Evolutionary conservation across 768 basidiomycete genomes (phyloP).

Genomic region (Naganishia onofrii): DNA sequence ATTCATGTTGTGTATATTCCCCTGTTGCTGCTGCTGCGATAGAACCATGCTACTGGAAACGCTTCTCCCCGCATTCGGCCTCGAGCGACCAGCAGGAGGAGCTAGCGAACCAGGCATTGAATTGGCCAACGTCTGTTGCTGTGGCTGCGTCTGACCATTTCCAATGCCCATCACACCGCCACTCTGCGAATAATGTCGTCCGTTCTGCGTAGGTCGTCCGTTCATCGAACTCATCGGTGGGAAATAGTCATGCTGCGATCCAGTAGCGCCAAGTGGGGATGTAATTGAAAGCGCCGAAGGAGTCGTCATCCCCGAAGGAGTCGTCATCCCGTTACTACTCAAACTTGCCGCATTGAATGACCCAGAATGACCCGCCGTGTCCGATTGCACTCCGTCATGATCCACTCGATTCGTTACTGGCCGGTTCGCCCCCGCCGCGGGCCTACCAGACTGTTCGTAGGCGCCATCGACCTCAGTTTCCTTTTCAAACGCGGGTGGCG

Average conservation of each 20-base stretch:
- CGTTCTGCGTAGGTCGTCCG: slow-evolving; percentile 8
- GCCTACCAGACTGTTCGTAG: background rate
- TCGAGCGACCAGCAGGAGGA: background rate
- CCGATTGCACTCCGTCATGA: too few species aligned
- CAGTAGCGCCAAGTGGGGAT: background rate
- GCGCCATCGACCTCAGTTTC: background rate
- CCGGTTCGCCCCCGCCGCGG: background rate
- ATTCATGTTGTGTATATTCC: slow-evolving; percentile 14
- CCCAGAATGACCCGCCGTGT: background rate
- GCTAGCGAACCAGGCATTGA: slow-evolving; percentile 4
- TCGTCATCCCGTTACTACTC: too few species aligned
- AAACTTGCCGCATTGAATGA: too few species aligned
- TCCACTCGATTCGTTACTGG: background rate
- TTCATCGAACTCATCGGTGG: background rate
- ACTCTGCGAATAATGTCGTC: slow-evolving; percentile 13
- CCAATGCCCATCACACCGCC: background rate
- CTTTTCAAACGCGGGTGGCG: background rate
- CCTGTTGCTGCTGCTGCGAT: slow-evolving; percentile 6
- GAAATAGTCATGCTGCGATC: slow-evolving; percentile 23
- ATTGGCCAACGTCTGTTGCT: background rate
- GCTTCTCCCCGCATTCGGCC: slow-evolving; percentile 20
- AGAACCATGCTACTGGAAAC: slow-evolving; percentile 25
- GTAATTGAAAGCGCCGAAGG: slow-evolving; percentile 7
- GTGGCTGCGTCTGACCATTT: background rate
- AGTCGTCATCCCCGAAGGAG: slow-evolving; percentile 1